Base-by-base conservation (phyloP, 768 basidiomycete species). In the Wakefieldia striispora region DNA sequence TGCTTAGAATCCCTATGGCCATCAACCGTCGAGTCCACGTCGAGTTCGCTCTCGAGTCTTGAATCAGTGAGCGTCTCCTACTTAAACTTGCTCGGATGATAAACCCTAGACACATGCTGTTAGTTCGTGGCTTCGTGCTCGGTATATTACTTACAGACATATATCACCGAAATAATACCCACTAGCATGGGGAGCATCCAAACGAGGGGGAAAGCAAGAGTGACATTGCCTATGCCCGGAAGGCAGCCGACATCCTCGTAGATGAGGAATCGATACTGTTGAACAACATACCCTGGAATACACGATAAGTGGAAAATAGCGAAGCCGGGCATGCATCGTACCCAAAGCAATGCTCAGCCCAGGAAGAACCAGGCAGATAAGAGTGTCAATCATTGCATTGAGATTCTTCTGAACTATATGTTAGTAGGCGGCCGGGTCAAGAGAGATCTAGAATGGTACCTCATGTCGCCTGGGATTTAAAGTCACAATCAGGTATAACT, bases 251-350 rank as follows among this genome's bases (percentile, higher is more conserved):
- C 61, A 47, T 72, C 71, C 58, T 79, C 71, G n/a, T 71, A 62
- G 43, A 81, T 74, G 50, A 76, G 72, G 57, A 71, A 81, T 9
- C 79, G 74, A 57, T 78, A 75, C 24, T 73, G 76, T 63, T 79
- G 77, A 0, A 79, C 76, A 35, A 81, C 54, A 39, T 73, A 75
- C 46, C 77, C 80, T 60, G 46, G 4, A 14, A 33, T 29, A 19
- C 14, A 27, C 2, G 2, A 37, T 56, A 33, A 56, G 35, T 61
- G 39, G 37, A 19, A 42, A 16, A 21, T 24, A 43, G 9, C 11
- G 33, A n/a, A 23, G 17, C 8, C 4, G 8, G 7, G 17, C 16
- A 3, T 9, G 12, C 23, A 21, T 43, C 58, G 11, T 27, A 76
- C 66, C 56, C 31, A 72, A 52, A n/a, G 52, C 50, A 62, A 70